phyloP scores from a whole-genome alignment of 176 grass and related monocot genomes.

The Guadua angustifolia region DNA sequence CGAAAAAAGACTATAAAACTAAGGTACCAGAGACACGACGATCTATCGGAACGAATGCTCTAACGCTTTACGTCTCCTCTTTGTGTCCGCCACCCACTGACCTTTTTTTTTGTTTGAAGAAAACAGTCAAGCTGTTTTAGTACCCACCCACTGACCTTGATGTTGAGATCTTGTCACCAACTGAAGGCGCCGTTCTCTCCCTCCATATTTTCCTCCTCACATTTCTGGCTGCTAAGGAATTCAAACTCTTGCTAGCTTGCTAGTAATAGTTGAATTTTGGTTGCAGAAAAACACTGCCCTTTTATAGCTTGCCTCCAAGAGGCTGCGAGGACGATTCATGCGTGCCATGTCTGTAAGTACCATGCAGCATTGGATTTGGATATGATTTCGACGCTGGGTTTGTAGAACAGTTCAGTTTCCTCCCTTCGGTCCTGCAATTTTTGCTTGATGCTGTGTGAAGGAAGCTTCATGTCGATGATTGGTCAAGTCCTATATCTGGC shows the following conservation, averaged over 20 bases:
- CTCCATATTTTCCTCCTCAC: slow-evolving; percentile 2
- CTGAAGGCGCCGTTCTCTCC: neutral
- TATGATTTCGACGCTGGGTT: slow-evolving; percentile 4
- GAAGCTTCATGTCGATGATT: neutral
- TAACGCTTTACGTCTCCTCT: no score
- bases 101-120: no score
- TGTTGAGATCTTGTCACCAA: slow-evolving; percentile 7
- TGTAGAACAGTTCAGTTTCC: slow-evolving; percentile 1
- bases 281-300: no score
- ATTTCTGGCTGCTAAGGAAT: neutral
- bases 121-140: no score
- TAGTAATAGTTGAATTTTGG: neutral
- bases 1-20: no score
- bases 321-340: neutral
- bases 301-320: neutral
- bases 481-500: neutral
- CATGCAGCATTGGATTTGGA: neutral
- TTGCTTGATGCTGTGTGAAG: neutral
- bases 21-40: no score
- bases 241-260: neutral
- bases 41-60: no score
- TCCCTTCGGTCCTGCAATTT: slow-evolving; percentile 23
- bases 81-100: no score
- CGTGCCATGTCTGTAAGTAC: neutral
- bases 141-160: no score